Conservation (phyloP, 2,329 filamentous ascomycete species). For the Fonsecaea monophora region DNA sequence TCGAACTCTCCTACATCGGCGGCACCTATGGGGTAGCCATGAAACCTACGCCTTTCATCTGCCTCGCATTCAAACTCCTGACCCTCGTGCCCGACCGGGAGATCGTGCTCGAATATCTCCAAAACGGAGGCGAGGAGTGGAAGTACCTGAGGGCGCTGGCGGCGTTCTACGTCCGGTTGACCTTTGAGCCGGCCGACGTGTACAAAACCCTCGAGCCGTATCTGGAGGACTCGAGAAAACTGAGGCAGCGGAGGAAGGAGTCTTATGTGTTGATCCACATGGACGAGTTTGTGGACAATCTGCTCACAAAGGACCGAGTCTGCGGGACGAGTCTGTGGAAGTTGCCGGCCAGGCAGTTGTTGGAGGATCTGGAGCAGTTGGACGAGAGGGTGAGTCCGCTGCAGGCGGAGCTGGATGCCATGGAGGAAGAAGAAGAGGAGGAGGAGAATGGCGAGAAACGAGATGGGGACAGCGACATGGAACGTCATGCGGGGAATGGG, state of each 20-base stretch:
- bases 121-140: conserved; percentile 77
- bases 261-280: conserved; percentile 79
- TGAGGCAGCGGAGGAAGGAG: conserved; percentile 76
- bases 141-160: conserved; percentile 88
- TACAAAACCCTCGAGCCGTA: conserved; percentile 82
- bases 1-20: conserved; percentile 81
- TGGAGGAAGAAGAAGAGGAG: conserved; percentile 45
- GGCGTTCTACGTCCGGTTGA: conserved; percentile 90
- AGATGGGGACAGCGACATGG: conserved; percentile 61
- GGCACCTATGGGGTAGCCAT: conserved; percentile 86
- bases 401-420: conserved; percentile 66
- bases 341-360: conserved; percentile 77
- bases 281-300: conserved; percentile 92
- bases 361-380: conserved; percentile 88
- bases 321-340: conserved; percentile 94
- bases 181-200: conserved; percentile 80
- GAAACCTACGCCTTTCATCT: conserved; percentile 88
- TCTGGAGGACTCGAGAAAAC: conserved; percentile 80
- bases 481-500: conserved; percentile 39
- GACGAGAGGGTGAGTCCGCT: conserved; percentile 85
- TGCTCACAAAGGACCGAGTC: conserved; percentile 85
- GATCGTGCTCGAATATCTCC: conserved; percentile 79
- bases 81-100: conserved; percentile 82
- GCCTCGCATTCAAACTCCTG: conserved; percentile 90
- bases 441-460: conserved; percentile 50